Conservation (phyloP, 345 rosid genomes). For the Melaleuca quinquenervia region DNA sequence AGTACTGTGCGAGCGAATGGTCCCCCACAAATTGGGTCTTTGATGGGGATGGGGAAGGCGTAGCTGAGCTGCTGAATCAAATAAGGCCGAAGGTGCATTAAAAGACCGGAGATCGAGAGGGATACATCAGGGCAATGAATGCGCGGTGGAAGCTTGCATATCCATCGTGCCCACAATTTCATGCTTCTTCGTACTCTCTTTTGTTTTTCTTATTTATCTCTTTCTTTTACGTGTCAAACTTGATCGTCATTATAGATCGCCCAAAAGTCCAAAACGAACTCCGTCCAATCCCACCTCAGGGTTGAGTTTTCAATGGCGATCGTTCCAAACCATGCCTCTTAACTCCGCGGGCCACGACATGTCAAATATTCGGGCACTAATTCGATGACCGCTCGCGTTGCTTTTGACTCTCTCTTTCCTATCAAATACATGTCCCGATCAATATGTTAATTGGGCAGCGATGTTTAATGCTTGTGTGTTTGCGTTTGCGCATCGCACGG, state of each 20-base stretch:
- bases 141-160: not conserved
- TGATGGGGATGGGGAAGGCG: not conserved
- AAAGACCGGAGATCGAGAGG: not conserved
- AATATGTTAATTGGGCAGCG: not conserved
- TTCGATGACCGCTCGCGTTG: too few species aligned
- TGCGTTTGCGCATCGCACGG: too few species aligned
- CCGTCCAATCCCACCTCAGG: not conserved
- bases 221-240: not conserved
- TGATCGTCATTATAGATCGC: not conserved
- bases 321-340: not conserved
- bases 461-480: too few species aligned
- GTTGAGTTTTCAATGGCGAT: not conserved
- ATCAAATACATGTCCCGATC: not conserved
- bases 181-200: not conserved
- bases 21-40: not conserved
- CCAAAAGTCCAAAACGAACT: not conserved
- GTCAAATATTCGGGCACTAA: not conserved
- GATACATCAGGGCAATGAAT: not conserved
- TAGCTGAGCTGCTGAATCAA: not conserved
- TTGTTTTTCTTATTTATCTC: too few species aligned
- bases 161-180: not conserved
- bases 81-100: not conserved
- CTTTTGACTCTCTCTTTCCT: not conserved
- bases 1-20: not conserved
- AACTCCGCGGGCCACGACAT: not conserved